These are phyloP conservation scores for Mollisia scopiformis DNA, from an alignment of 2,329 filamentous ascomycete species.

Conservation along the genomic window DNA sequence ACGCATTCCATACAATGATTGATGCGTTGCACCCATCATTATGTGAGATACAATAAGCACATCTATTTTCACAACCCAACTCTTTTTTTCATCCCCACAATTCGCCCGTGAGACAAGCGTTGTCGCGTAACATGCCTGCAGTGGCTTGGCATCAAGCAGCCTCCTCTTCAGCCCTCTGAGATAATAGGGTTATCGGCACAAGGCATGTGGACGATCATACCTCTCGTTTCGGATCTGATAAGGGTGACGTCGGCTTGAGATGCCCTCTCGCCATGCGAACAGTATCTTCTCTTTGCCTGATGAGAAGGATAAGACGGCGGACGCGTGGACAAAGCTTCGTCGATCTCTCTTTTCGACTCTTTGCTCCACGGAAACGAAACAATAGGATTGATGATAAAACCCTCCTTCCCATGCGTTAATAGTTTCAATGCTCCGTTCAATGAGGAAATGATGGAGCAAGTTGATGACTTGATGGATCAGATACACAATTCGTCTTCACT, in stretches of 20 bases:
- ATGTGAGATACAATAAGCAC: neutral
- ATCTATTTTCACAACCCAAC: neutral
- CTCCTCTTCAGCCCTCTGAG: neutral
- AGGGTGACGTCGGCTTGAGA: neutral
- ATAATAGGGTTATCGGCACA: neutral
- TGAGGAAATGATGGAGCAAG: neutral
- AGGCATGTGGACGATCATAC: neutral
- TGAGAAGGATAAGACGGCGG: neutral
- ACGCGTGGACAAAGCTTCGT: neutral
- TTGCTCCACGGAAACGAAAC: neutral
- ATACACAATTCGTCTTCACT: conserved; percentile 37
- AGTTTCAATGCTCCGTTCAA: neutral
- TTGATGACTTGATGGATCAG: conserved; percentile 20
- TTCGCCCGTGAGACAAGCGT: neutral
- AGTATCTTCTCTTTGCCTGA: neutral
- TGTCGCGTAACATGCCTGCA: neutral
- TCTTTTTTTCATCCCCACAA: no score
- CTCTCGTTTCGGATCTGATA: neutral
- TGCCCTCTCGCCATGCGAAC: neutral
- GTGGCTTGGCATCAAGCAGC: neutral
- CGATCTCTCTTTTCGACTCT: no score
- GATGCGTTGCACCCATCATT: conserved; percentile 5
- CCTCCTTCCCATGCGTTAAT: neutral
- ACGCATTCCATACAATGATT: conserved; percentile 7
- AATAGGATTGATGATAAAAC: neutral